Evolutionary conservation across 2,329 filamentous ascomycete genomes (phyloP), one percentile per base, ranked within the genome.

Genomic region (Colletotrichum sp.): DNA sequence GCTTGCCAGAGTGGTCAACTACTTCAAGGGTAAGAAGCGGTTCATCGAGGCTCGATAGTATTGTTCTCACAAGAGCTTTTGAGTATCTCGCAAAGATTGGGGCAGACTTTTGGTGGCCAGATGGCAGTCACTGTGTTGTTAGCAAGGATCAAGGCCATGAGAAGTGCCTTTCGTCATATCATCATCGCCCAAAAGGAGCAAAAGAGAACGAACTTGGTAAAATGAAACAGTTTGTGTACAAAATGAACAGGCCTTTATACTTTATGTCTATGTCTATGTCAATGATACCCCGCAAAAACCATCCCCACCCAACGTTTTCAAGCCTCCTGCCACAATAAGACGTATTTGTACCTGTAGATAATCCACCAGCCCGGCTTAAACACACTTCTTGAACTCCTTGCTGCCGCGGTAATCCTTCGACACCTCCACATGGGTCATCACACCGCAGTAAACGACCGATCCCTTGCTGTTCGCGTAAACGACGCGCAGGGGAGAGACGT

Each of bases 381-480:
- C n/a, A 36, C 60, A 64, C 6, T 34, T 64, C 28, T 64, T 36
- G 4, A 64, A 64, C 6, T 64, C 18, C 18, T 64, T 24, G 16
- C 28, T 15, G 26, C 60, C 32, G 2, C 60, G 18, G 18, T 64
- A 21, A 10, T 36, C 21, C n/a, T 34, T 64, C 60, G 15, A 21
- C 2, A 64, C 60, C 60, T 64, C 30, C 9, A 18, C 21, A n/a
- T 64, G 60, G 16, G 60, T 64, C 60, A 64, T 64, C 3, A 39
- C 28, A 3, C 60, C 60, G 60, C 60, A 64, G 32, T 26, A 64
- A 34, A 39, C 32, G 10, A 64, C n/a, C 8, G 28, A 32, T 6
- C 60, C 60, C 3, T 34, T 36, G 16, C 13, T 36, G 60, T 64
- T 64, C 9, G 32, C n/a, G 60, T 64, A 64, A 5, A 64, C 60